Evolutionary conservation across 495 filamentous ascomycete species (phyloP).

Genomic region (Sphaerosporella brunnea): DNA sequence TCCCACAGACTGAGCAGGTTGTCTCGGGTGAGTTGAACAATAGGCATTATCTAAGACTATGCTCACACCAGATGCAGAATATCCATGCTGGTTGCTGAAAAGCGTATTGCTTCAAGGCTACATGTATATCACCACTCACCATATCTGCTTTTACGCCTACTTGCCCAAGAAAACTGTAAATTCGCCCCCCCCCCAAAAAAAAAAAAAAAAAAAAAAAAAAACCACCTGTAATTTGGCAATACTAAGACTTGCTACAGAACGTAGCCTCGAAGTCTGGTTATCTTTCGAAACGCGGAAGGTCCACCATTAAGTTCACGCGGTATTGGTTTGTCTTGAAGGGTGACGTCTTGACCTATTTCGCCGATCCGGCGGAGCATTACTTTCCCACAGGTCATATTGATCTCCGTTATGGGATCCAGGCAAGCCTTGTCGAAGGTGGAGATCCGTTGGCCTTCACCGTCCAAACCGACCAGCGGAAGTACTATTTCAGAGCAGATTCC

Average conservation of each 20-base stretch:
- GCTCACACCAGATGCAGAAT: slow-evolving; percentile 38
- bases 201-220: no score
- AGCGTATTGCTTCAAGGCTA: slow-evolving; percentile 86
- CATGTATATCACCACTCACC: slow-evolving; percentile 86
- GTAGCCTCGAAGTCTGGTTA: slow-evolving; percentile 73
- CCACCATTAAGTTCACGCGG: slow-evolving; percentile 74
- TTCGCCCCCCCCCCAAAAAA: not conserved
- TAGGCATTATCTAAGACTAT: not conserved
- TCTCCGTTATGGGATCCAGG: slow-evolving; percentile 77
- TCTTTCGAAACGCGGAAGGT: slow-evolving; percentile 71
- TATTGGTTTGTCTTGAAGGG: slow-evolving; percentile 97
- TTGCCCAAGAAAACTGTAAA: slow-evolving; percentile 71
- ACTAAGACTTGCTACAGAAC: slow-evolving; percentile 32
- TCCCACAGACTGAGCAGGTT: slow-evolving; percentile 67
- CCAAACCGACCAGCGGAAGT: slow-evolving; percentile 63
- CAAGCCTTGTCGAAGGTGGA: slow-evolving; percentile 46
- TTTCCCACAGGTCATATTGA: slow-evolving; percentile 88
- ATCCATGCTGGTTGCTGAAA: slow-evolving; percentile 84
- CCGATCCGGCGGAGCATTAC: slow-evolving; percentile 66
- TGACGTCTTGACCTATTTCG: slow-evolving; percentile 87
- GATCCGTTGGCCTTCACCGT: slow-evolving; percentile 58
- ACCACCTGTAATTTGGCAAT: not conserved
- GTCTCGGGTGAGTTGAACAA: slow-evolving; percentile 43
- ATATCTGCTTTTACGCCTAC: slow-evolving; percentile 96
- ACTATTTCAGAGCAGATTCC: slow-evolving; percentile 82